These are phyloP conservation scores for Alternaria tenuissima DNA, from an alignment of 2,329 filamentous ascomycete species.

Conservation along the genomic window DNA sequence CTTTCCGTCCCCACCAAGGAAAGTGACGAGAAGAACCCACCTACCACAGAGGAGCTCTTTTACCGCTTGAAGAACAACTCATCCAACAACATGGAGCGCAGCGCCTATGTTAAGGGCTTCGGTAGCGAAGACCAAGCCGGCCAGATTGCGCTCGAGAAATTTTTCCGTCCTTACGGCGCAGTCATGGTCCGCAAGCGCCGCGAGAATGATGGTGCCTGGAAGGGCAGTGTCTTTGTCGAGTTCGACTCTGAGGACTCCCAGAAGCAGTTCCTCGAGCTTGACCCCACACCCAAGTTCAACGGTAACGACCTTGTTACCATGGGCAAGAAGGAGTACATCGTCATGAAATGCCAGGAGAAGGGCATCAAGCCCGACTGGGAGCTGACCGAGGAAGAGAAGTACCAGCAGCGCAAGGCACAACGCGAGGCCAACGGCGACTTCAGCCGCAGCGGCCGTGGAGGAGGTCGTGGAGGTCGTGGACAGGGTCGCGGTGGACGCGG, in stretches of 20 bases:
- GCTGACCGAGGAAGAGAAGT: slow-evolving; percentile 38
- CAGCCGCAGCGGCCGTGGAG: slow-evolving; percentile 41
- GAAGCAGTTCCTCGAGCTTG: slow-evolving; percentile 79
- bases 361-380: slow-evolving; percentile 55
- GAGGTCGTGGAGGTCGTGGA: slow-evolving; percentile 40
- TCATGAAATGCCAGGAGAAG: slow-evolving; percentile 58
- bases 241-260: slow-evolving; percentile 82
- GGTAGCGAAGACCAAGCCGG: slow-evolving; percentile 82
- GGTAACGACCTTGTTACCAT: slow-evolving; percentile 80
- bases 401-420: slow-evolving; percentile 17
- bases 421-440: slow-evolving; percentile 38
- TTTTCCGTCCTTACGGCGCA: slow-evolving; percentile 82
- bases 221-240: slow-evolving; percentile 96
- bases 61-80: slow-evolving; percentile 62
- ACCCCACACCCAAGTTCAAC: slow-evolving; percentile 85
- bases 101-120: slow-evolving; percentile 94
- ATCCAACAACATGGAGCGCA: slow-evolving; percentile 73
- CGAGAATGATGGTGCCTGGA: slow-evolving; percentile 74
- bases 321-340: slow-evolving; percentile 86
- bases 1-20: slow-evolving; percentile 50
- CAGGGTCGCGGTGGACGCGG: slow-evolving; percentile 35
- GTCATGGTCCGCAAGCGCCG: slow-evolving; percentile 88
- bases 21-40: slow-evolving; percentile 40
- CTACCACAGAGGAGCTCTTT: slow-evolving; percentile 53
- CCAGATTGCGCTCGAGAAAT: slow-evolving; percentile 93